These are phyloP conservation scores for Aurinia saxatilis DNA, from an alignment of 345 rosid genomes.

Conservation along the genomic window DNA sequence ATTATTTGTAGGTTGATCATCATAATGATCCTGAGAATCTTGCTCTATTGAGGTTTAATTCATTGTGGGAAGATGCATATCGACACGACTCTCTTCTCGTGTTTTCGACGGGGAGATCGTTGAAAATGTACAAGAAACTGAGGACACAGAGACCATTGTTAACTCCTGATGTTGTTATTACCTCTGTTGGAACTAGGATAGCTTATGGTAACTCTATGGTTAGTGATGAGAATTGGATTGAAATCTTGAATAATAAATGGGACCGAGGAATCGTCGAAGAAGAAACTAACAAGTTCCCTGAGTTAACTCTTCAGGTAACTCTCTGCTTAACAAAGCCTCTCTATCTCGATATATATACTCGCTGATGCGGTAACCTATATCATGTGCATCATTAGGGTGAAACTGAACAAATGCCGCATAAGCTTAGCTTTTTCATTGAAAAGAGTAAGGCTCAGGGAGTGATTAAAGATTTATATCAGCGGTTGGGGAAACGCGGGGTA, in stretches of 20 bases:
- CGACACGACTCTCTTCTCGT: constrained; percentile 79
- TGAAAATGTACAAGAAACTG: constrained; percentile 49
- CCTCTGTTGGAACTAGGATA: constrained; percentile 97
- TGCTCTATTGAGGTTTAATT: constrained; percentile 72
- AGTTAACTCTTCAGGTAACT: constrained; percentile 82
- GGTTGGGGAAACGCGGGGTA: constrained; percentile 68
- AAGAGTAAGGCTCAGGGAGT: constrained; percentile 65
- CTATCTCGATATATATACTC: too few species aligned
- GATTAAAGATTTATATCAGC: constrained; percentile 44
- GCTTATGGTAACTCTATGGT: constrained; percentile 79
- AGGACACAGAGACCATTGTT: constrained; percentile 81
- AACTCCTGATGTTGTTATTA: constrained; percentile 87
- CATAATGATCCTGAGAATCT: constrained; percentile 67
- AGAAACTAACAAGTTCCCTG: constrained; percentile 78
- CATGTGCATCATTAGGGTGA: constrained; percentile 42
- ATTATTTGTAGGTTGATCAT: constrained; percentile 66
- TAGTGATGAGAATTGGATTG: constrained; percentile 77
- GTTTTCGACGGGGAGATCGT: constrained; percentile 88
- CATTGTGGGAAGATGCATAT: constrained; percentile 75
- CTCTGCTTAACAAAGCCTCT: neutral
- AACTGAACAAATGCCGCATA: constrained; percentile 72
- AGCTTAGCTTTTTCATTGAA: constrained; percentile 70
- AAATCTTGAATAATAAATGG: constrained; percentile 77
- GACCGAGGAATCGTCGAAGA: constrained; percentile 55
- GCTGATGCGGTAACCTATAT: neutral